Evolutionary conservation across 345 rosid species (phyloP).

Genomic region (Kandelia obovata): DNA sequence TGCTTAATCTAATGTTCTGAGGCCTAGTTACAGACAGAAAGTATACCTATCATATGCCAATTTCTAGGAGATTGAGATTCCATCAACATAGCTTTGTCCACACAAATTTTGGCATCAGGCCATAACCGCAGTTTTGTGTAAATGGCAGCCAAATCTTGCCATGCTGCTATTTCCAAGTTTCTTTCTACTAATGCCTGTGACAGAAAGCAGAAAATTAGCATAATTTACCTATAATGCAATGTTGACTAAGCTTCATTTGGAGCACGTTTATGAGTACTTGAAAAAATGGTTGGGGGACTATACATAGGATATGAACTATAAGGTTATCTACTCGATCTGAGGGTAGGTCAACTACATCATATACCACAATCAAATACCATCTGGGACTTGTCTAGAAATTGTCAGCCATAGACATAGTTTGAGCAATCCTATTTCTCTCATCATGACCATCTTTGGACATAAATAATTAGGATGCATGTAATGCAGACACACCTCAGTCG

Average conservation of each 20-base stretch:
- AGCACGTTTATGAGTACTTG: not conserved
- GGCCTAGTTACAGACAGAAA: slow-evolving; percentile 4
- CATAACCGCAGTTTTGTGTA: slow-evolving; percentile 61
- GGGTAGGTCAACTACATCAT: too few relatives aligned
- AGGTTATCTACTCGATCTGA: not conserved
- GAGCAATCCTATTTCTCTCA: too few relatives aligned
- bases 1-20: not conserved
- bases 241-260: not conserved
- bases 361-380: too few relatives aligned
- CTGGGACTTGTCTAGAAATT: too few relatives aligned
- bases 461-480: not conserved
- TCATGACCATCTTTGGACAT: not conserved
- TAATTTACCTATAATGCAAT: not conserved
- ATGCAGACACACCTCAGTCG: slow-evolving; percentile 40
- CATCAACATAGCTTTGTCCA: slow-evolving; percentile 65
- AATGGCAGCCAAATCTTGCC: slow-evolving; percentile 81
- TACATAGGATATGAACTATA: too few relatives aligned
- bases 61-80: slow-evolving; percentile 58
- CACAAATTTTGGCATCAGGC: slow-evolving; percentile 70
- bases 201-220: slow-evolving; percentile 1
- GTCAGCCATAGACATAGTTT: too few relatives aligned
- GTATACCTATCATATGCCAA: slow-evolving; percentile 76
- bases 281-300: too few relatives aligned
- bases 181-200: slow-evolving; percentile 44
- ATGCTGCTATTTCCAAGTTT: slow-evolving; percentile 59